Base-by-base conservation (phyloP, 805 yeast genomes). In the Jamesozyma hellenica region DNA sequence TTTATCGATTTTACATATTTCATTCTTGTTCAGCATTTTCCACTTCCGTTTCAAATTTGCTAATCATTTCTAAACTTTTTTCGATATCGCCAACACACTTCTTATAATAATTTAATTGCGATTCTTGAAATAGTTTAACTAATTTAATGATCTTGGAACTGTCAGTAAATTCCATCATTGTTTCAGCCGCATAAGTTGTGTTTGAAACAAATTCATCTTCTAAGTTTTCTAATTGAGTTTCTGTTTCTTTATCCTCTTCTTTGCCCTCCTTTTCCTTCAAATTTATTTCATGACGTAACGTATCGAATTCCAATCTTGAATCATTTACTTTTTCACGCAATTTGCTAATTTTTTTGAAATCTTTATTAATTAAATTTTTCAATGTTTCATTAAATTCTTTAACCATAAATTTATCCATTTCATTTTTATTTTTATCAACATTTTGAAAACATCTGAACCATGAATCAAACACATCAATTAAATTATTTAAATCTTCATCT, bases 141-240 rank as follows among this genome's bases (percentile, higher is more conserved):
- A 83, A 63, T 42, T 72, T 70, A 35, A 82, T 68, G 40, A 77
- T 66, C 58, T 79, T 82, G 10, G 76, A 67, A 18, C 88, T 85
- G 45, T 72, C 75, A 48, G 83, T 74, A 41, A 83, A 66, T 47
- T 71, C 74, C 58, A 80, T 77, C 92, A 83, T 82, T 39, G 77
- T 75, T 50, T 75, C 74, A n/a, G 82, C 92, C 0, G 94, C 92
- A 21, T 71, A 65, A 42, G 82, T 80, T 4, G 87, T 82, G 19
- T 86, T 84, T 48, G 78, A 74, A 28, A 83, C 92, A 47, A 83
- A 72, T 45, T 81, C 90, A 55, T 83, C 94, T 60, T 83, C 94
- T 47, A 77, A 68, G 32, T 65, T 67, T 39, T 75, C 82, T 16
- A 75, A 58, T 29, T 29, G 4, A n/a, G 4, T n/a, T 15, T 16